phyloP scores from a whole-genome alignment of 345 rosid genomes.

The Hevea brasiliensis region DNA sequence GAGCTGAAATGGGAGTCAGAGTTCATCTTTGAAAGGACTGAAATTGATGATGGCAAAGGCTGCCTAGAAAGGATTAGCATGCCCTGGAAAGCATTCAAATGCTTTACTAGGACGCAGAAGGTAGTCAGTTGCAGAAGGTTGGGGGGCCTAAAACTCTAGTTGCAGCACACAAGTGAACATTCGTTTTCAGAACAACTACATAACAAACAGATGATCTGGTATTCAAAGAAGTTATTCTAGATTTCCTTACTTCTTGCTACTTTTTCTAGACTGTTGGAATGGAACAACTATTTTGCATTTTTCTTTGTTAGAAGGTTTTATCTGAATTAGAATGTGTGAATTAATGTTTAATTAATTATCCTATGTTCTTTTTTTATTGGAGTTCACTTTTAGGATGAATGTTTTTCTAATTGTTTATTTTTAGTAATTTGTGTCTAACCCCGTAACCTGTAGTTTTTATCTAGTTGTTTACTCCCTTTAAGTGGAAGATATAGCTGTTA shows the following conservation, averaged over 20 bases:
- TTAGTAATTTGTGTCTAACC: too few relatives aligned
- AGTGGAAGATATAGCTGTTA: too few relatives aligned
- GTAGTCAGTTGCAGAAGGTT: neutral
- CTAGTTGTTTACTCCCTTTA: too few relatives aligned
- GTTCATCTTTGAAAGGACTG: neutral
- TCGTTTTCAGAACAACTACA: neutral
- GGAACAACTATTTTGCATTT: neutral
- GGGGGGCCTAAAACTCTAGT: neutral
- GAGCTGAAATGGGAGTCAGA: neutral
- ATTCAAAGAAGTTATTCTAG: neutral
- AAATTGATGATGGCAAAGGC: neutral
- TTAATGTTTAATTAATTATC: too few relatives aligned
- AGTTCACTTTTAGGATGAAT: neutral
- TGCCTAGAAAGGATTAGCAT: neutral
- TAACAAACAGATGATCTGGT: neutral
- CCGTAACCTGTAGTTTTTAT: too few relatives aligned
- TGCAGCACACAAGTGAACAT: neutral
- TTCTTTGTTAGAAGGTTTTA: neutral
- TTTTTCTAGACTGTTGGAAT: neutral
- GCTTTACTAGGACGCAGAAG: neutral
- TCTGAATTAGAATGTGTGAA: neutral
- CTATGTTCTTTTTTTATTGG: neutral
- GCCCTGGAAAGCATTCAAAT: neutral
- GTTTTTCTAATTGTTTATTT: too few relatives aligned
- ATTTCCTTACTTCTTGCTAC: neutral